Base-by-base conservation (phyloP, 495 filamentous ascomycete species). In the Cryomyces antarcticus region DNA sequence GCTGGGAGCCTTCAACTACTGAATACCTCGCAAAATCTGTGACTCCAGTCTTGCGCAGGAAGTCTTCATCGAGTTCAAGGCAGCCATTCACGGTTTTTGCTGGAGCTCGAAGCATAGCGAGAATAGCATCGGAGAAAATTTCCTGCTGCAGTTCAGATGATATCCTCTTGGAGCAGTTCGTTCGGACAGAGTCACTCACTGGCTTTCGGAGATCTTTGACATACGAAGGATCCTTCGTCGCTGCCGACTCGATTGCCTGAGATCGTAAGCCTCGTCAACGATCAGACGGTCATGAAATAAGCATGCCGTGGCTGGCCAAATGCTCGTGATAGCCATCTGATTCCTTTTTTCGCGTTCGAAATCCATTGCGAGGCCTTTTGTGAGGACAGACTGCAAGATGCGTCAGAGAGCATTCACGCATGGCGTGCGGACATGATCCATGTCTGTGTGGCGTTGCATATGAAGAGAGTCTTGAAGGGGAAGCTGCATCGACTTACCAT, bases 321-420 rank as follows among this genome's bases (percentile, higher is more conserved):
- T 71, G 48, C 80, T 78, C 0, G 75, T 84, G 39, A 88, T 73
- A 4, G 79, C 78, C 82, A 89, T 82, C 12, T 72, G 66, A 6
- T 39, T 58, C 39, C 68, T 63, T 5, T 67, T 77, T 49, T 86
- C 69, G 41, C 82, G 54, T 45, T 73, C 62, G 54, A 82, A 83
- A 52, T 93, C 84, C 78, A 89, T 83, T 3, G 76, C 84, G 24
- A 92, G 59, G 4, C 83, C 84, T 49, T 81, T 82, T 0, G 78
- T 80, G 33, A 92, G 52, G 11, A 87, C 79, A 56, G 71, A 24
- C 17, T 24, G 17, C 17, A 24, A 24, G 17, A 24, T 24, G 17
- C 17, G 17, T 24, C 17, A 24, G 17, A 24, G 17, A 24, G 17
- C 17, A 24, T 24, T 24, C 17, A 24, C 17, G 17, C 17, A 24